Evolutionary conservation across 148 eudicot species (phyloP).

Genomic region (Selenicereus undatus): DNA sequence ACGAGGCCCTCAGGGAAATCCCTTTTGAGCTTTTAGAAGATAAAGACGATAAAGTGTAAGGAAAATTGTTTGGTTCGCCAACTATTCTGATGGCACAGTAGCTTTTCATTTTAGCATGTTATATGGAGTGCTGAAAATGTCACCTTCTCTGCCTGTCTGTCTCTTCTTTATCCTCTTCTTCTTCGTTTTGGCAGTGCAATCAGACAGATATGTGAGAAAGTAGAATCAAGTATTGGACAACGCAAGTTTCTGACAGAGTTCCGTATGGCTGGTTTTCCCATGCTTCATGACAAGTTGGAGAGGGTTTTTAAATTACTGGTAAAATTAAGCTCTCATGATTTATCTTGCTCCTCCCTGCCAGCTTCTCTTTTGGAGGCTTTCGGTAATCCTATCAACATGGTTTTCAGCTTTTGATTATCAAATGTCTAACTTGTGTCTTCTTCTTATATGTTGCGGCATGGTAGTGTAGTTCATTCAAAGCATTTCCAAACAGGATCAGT

Average conservation of each 20-base stretch:
- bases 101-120: background rate
- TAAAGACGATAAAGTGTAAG: conserved; percentile 57
- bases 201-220: conserved; percentile 48
- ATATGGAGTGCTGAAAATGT: conserved; percentile 4
- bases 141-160: background rate
- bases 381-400: too few relatives aligned
- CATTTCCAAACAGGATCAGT: too few relatives aligned
- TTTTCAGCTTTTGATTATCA: too few relatives aligned
- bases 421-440: background rate
- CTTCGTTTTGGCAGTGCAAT: conserved; percentile 49
- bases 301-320: conserved; percentile 79
- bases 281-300: conserved; percentile 82
- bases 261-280: conserved; percentile 71
- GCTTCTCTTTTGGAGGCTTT: too few relatives aligned
- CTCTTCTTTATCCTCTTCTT: background rate
- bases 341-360: too few relatives aligned
- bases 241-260: conserved; percentile 57
- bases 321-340: conserved; percentile 23
- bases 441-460: background rate
- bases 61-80: conserved; percentile 5
- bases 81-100: background rate
- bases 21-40: conserved; percentile 53
- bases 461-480: background rate
- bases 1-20: conserved; percentile 71
- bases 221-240: conserved; percentile 46